Evolutionary conservation across 805 yeast genomes (phyloP).

Genomic region (Candida arabinofermentans): DNA sequence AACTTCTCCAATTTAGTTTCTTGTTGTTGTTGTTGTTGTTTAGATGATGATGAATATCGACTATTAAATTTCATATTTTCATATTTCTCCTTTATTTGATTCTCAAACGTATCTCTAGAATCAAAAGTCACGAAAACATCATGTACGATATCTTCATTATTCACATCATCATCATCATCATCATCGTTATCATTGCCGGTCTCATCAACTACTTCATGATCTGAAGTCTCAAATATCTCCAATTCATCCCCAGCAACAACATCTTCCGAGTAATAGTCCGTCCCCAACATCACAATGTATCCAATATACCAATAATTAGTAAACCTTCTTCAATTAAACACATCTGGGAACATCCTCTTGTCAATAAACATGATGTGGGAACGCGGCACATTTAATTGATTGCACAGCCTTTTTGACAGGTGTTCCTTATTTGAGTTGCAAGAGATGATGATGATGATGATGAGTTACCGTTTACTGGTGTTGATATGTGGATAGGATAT

Average conservation of each 20-base stretch:
- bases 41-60: no score
- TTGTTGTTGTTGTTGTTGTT: no score
- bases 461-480: no score
- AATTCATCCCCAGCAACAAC: conserved; percentile 16
- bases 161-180: background rate
- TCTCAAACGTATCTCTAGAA: conserved; percentile 4
- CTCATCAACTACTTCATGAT: conserved; percentile 7
- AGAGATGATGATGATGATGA: no score
- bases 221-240: conserved; percentile 21
- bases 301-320: no score
- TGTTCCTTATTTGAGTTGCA: no score
- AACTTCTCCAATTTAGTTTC: background rate
- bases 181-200: background rate
- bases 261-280: conserved; percentile 27
- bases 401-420: no score
- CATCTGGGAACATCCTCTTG: no score
- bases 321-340: no score
- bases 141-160: background rate
- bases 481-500: no score
- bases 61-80: background rate
- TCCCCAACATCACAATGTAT: conserved; percentile 5
- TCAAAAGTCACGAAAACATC: background rate
- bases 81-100: background rate
- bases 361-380: no score
- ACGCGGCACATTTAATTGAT: no score